phyloP scores from a whole-genome alignment of 768 basidiomycete species.

The Auricularia sp. region DNA sequence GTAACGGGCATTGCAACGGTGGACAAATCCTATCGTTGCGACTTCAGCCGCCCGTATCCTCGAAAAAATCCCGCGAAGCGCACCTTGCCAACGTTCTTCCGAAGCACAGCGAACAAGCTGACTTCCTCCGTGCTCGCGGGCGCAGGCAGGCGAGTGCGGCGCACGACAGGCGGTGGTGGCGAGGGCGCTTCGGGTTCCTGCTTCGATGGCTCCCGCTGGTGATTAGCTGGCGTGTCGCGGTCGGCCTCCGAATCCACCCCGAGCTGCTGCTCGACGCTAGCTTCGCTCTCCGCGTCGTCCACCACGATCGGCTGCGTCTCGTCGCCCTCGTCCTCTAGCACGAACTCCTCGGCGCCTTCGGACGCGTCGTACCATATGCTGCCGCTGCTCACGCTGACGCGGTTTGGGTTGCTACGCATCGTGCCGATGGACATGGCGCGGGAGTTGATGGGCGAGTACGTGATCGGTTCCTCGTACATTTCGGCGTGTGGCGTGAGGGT shows the following conservation, averaged over 20 bases:
- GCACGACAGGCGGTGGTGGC: conserved; percentile 31
- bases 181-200: conserved; percentile 41
- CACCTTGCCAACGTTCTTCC: conserved; percentile 86
- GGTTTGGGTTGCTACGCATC: conserved; percentile 3
- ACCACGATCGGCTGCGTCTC: conserved; percentile 33
- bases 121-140: conserved; percentile 53
- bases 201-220: conserved; percentile 3
- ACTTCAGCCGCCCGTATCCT: conserved; percentile 2
- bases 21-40: conserved; percentile 52
- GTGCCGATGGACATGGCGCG: conserved; percentile 8
- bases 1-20: conserved; percentile 78
- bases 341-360: conserved; percentile 61
- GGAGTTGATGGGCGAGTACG: not conserved
- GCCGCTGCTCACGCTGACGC: conserved; percentile 27
- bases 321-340: conserved; percentile 38
- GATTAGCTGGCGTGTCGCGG: not conserved
- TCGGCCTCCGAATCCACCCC: conserved; percentile 6
- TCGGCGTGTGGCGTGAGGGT: conserved; percentile 1
- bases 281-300: conserved; percentile 44
- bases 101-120: conserved; percentile 69
- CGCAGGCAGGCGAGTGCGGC: conserved; percentile 12
- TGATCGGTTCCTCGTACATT: not conserved
- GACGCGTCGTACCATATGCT: conserved; percentile 71
- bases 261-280: conserved; percentile 15
- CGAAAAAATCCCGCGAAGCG: conserved; percentile 8